A percentile compares a stretch with the other conserved stretches of the same genome.
Evolutionary conservation across 2,329 filamentous ascomycete genomes (phyloP).

Genomic region (Pestalotiopsis fici): DNA sequence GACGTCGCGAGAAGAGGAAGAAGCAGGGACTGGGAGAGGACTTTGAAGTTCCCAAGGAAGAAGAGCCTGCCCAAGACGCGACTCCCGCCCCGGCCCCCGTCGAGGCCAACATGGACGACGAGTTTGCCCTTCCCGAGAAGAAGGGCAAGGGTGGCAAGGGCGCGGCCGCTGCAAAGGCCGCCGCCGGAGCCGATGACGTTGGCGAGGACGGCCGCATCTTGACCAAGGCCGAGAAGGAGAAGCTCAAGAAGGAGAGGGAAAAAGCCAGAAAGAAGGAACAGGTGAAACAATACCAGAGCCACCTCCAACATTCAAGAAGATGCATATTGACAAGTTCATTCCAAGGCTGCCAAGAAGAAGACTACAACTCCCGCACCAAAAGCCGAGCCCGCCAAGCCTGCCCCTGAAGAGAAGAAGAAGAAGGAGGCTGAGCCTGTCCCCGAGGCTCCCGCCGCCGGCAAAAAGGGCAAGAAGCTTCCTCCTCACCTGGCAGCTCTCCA

Average conservation of each 20-base stretch:
- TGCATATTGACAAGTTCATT: not conserved
- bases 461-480: slow-evolving; percentile 90
- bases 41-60: slow-evolving; percentile 69
- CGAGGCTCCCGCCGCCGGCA: slow-evolving; percentile 53
- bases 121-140: slow-evolving; percentile 82
- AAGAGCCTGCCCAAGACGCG: slow-evolving; percentile 43
- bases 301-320: not conserved
- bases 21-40: slow-evolving; percentile 82
- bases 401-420: slow-evolving; percentile 49
- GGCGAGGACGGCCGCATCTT: slow-evolving; percentile 69
- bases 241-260: slow-evolving; percentile 95
- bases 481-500: slow-evolving; percentile 72
- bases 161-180: slow-evolving; percentile 46
- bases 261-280: slow-evolving; percentile 99
- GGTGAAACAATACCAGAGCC: slow-evolving; percentile 44
- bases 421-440: slow-evolving; percentile 39
- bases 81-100: slow-evolving; percentile 70
- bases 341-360: slow-evolving; percentile 84
- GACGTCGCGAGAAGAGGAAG: slow-evolving; percentile 84
- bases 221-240: slow-evolving; percentile 98
- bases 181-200: slow-evolving; percentile 48
- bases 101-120: slow-evolving; percentile 82
- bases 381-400: slow-evolving; percentile 56
- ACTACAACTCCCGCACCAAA: slow-evolving; percentile 52
- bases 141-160: slow-evolving; percentile 62